These are phyloP conservation scores for Geotrichum australiense DNA, from an alignment of 1,139 yeast species.

Conservation along the genomic window DNA sequence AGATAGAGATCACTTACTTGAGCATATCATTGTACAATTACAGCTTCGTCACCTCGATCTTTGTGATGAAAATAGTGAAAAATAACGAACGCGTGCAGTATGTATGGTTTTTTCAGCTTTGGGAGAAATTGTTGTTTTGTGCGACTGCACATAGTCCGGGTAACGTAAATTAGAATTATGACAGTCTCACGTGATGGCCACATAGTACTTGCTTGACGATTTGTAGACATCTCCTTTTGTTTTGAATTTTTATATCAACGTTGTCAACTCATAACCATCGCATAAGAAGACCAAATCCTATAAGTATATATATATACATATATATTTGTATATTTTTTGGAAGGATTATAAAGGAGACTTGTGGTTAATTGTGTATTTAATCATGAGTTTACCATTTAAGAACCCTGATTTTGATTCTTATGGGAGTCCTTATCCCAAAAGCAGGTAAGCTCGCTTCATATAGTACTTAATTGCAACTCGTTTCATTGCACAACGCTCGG, in stretches of 20 bases:
- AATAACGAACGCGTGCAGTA: too few species aligned
- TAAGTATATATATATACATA: too few species aligned
- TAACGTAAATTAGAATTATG: background rate
- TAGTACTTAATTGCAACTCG: too few species aligned
- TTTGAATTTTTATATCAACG: background rate
- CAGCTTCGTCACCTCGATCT: too few species aligned
- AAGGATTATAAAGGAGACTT: slow-evolving; percentile 4
- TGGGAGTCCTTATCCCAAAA: slow-evolving; percentile 11
- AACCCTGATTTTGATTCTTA: slow-evolving; percentile 26
- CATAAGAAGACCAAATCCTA: background rate
- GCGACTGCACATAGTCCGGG: too few species aligned
- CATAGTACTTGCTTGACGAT: background rate
- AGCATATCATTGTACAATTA: slow-evolving; percentile 31
- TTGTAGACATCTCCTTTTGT: background rate
- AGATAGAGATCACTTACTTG: slow-evolving; percentile 25
- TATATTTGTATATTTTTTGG: slow-evolving; percentile 2
- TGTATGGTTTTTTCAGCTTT: too few species aligned
- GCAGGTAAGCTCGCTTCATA: slow-evolving; percentile 10
- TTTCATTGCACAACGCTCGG: too few species aligned
- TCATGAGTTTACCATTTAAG: slow-evolving; percentile 29
- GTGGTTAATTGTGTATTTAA: too few species aligned
- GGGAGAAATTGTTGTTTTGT: too few species aligned
- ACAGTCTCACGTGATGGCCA: background rate
- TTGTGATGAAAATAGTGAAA: too few species aligned
- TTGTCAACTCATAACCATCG: background rate